Evolutionary conservation across 2,329 filamentous ascomycete genomes (phyloP), one percentile per base, ranked within the genome.

Genomic region (Aspergillus sp.): DNA sequence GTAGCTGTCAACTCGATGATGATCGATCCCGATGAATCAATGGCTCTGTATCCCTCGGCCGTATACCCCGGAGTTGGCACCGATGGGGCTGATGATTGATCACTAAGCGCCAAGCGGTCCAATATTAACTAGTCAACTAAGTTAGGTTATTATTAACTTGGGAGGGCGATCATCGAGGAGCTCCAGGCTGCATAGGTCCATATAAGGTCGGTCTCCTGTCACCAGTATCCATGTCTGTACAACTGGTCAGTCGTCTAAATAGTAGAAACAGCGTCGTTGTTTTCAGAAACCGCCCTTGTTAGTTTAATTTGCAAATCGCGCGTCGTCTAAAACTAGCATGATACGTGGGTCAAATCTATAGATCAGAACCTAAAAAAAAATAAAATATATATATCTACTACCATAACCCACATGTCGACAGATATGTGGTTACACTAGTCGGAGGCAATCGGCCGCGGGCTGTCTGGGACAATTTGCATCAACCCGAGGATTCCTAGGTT

Each of bases 121-220:
- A 39, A 33, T 48, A 31, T 25, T 21, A 21, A 21, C 21, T 21
- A 21, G 21, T 21, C 4, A 21, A 21, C 21, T 21, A 21, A 4
- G 21, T 21, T 40, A 40, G n/a, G 43, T 46, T 54, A 54, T 47
- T 45, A 62, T 60, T 54, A 55, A 59, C 53, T 57, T 61, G 46
- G 52, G 58, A 57, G 55, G 43, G 52, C 56, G 59, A 63, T 63
- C 61, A 63, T 59, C 55, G 53, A 57, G 52, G 31, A 47, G 33
- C 21, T 49, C 19, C 44, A 56, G 33, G 43, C 48, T 43, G 53
- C 15, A n/a, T 25, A 43, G 25, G 17, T 55, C 40, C 33, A 35
- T 46, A 37, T 45, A 25, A 46, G 9, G 23, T 17, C 23, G 15
- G 15, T 12, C 43, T 45, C 6, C 31, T 53, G 41, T 40, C 19